Evolutionary conservation across 192 early-diverging fungal genomes (phyloP).

Genomic region (Pilaira anomala): DNA sequence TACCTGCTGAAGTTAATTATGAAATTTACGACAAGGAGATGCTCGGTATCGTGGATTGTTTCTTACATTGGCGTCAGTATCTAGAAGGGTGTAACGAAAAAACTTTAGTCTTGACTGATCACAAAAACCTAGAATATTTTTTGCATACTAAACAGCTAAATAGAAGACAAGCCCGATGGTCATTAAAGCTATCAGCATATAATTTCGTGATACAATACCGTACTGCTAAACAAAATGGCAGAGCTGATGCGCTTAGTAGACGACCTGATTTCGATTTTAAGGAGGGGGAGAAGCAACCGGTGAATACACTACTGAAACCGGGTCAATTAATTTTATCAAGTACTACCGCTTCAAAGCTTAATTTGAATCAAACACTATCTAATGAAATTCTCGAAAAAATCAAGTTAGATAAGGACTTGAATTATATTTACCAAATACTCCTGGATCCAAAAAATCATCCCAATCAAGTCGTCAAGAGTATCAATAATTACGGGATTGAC

Average conservation of each 20-base stretch:
- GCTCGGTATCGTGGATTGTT: constrained; percentile 32
- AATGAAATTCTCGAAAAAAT: background rate
- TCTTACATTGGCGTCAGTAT: constrained; percentile 35
- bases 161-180: too few species aligned
- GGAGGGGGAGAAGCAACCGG: constrained; percentile 9
- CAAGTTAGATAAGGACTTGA: background rate
- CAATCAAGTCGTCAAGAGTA: background rate
- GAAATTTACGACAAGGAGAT: constrained; percentile 43
- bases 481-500: background rate
- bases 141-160: too few species aligned
- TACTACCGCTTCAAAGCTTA: too few species aligned
- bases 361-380: too few species aligned
- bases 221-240: background rate
- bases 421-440: background rate
- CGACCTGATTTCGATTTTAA: background rate
- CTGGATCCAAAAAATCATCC: background rate
- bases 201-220: too few species aligned
- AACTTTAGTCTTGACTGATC: too few species aligned
- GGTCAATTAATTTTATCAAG: background rate
- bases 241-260: constrained; percentile 14
- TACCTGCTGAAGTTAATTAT: constrained; percentile 34
- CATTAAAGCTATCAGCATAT: too few species aligned
- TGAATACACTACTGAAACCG: background rate
- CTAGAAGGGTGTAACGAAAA: constrained; percentile 22
- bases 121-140: too few species aligned